phyloP scores from a whole-genome alignment of 192 early-diverging fungal species.

The Mortierella claussenii region DNA sequence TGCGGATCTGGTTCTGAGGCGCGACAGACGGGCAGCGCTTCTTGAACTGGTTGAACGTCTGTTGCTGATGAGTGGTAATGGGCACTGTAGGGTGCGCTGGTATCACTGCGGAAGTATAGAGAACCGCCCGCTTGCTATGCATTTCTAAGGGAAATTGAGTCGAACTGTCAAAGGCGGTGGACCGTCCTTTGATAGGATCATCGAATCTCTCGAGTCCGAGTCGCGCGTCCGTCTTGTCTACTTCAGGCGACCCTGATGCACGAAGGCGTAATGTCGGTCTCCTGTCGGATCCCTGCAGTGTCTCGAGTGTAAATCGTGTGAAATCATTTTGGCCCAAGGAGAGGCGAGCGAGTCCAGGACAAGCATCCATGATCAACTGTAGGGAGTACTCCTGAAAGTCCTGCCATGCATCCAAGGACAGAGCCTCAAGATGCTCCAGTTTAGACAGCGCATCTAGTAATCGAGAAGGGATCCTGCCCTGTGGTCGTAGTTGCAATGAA shows the following conservation, averaged over 20 bases:
- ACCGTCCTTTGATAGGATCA: slow-evolving; percentile 34
- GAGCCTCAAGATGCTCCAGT: slow-evolving; percentile 11
- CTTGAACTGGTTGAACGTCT: neutral
- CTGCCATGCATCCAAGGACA: slow-evolving; percentile 36
- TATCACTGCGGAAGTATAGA: neutral
- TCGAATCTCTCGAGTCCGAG: slow-evolving; percentile 22
- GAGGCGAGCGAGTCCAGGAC: slow-evolving; percentile 14
- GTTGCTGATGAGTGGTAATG: neutral
- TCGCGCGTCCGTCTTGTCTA: neutral
- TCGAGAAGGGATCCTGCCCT: slow-evolving; percentile 14
- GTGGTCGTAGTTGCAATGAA: slow-evolving; percentile 16
- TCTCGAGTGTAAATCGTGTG: slow-evolving; percentile 26
- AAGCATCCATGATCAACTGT: slow-evolving; percentile 24
- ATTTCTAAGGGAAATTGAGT: slow-evolving; percentile 17
- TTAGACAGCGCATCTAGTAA: slow-evolving; percentile 17
- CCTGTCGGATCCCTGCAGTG: neutral
- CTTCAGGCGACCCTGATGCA: neutral
- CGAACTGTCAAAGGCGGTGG: neutral
- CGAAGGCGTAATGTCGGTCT: neutral
- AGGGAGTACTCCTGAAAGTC: slow-evolving; percentile 50
- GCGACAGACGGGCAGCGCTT: neutral
- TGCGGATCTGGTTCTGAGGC: slow-evolving; percentile 9
- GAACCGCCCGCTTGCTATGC: slow-evolving; percentile 15
- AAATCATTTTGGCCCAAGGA: slow-evolving; percentile 46
- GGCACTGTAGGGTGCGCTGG: neutral